Conservation (phyloP, 495 filamentous ascomycete species). For the Annulohypoxylon moriforme region DNA sequence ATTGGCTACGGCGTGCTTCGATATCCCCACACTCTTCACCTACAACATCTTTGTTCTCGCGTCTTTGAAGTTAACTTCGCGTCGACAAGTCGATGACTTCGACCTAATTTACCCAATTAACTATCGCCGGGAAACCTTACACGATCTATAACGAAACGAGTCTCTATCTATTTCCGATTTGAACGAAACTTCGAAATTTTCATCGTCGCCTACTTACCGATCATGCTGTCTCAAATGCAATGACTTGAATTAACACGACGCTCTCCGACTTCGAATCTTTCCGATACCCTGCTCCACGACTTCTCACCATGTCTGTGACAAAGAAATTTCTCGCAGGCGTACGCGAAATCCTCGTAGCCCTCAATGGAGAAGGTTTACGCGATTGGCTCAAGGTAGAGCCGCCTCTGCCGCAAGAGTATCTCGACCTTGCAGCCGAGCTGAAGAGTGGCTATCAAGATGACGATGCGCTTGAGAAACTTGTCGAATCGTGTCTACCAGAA, state of each 20-base stretch:
- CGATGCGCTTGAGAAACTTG: slow-evolving; percentile 67
- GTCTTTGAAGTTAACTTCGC: neutral
- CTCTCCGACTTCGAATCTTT: neutral
- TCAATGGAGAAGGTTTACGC: slow-evolving; percentile 55
- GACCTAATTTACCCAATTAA: neutral
- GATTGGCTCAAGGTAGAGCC: slow-evolving; percentile 60
- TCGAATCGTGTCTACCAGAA: slow-evolving; percentile 67
- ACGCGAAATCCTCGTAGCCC: slow-evolving; percentile 51
- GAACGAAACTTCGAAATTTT: neutral
- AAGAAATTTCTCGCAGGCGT: slow-evolving; percentile 56
- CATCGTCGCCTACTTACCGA: neutral
- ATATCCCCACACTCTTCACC: neutral
- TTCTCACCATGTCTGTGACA: slow-evolving; percentile 52
- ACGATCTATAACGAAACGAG: neutral
- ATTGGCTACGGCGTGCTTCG: neutral
- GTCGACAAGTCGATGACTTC: neutral
- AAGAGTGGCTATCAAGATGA: slow-evolving; percentile 64
- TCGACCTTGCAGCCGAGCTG: slow-evolving; percentile 73
- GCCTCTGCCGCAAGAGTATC: slow-evolving; percentile 68
- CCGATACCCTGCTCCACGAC: neutral
- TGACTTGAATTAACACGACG: slow-evolving; percentile 14
- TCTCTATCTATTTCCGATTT: neutral
- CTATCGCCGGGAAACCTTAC: neutral
- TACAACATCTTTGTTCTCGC: slow-evolving; percentile 2
- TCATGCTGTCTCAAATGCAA: slow-evolving; percentile 7